Evolutionary conservation across 257 asterid species (phyloP).

Genomic region (Solanum chiquidenum): DNA sequence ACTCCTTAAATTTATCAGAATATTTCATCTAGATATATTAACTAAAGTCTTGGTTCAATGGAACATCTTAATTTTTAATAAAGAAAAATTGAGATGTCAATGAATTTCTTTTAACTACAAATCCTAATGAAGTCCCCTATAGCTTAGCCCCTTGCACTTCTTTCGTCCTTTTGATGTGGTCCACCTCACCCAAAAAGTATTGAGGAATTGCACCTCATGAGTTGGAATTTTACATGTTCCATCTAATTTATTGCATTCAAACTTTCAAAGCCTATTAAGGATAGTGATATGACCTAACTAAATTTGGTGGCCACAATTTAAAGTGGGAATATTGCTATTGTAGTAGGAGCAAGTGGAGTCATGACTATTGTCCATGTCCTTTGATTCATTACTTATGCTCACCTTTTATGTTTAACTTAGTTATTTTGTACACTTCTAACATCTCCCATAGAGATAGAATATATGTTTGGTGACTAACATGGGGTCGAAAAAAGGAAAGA

Average conservation of each 20-base stretch:
- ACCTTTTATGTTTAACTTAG: neutral
- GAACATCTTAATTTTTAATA: no score
- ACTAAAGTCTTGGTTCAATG: no score
- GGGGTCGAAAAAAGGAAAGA: neutral
- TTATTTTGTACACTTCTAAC: neutral
- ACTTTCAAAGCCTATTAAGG: neutral
- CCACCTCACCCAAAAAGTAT: neutral
- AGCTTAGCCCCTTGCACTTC: neutral
- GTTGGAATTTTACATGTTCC: neutral
- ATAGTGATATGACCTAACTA: slow-evolving; percentile 8
- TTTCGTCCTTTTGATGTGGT: neutral
- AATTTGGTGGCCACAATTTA: slow-evolving; percentile 12
- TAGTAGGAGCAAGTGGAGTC: slow-evolving; percentile 12
- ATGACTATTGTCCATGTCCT: neutral
- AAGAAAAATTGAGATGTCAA: neutral
- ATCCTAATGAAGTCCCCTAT: neutral
- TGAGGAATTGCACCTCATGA: neutral
- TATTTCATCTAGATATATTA: no score
- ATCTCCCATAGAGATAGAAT: neutral
- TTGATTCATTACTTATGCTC: neutral
- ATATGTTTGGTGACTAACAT: neutral
- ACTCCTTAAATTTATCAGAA: no score
- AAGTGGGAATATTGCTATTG: neutral
- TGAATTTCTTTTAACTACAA: neutral
- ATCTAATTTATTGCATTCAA: neutral